Base-by-base conservation (phyloP, 139 green algal genomes). In the Trebouxia sp. region DNA sequence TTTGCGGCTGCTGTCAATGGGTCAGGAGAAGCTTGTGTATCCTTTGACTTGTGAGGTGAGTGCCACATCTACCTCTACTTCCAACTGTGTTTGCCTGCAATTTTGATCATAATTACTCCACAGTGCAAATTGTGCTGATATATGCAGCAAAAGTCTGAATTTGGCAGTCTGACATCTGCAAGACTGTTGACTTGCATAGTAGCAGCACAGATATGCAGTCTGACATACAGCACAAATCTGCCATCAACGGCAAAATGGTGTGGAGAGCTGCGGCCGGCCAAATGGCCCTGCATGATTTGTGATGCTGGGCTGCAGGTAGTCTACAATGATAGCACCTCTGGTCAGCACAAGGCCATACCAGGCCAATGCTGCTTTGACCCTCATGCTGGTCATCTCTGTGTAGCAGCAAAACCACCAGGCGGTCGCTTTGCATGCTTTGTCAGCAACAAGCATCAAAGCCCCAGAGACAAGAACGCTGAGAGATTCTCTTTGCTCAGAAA, bases 361-460 rank as follows among this genome's bases (percentile, higher is more conserved):
- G 79, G 83, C 12, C 65, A 81, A 45, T 87, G 83, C 65, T 87
- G 83, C 65, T 87, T 87, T 65, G 83, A 87, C 70, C 79, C 79
- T 20, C 77, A 28, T 14, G 65, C 58, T 32, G 83, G 75, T 12
- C 80, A 85, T 9, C 75, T 85, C 22, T 85, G 84, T 70, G 39
- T 81, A 28, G 84, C 80, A 10, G 10, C 39, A 8, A 48, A 47
- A 14, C 20, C 32, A 55, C 48, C 51, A 20, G 30, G 30, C 6
- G 38, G 50, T 32, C 51, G 69, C 26, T 80, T 86, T 30, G 76
- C 39, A 22, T 86, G 82, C 75, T 83, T 86, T 79, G 56, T 17
- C 42, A 24, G 41, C 24, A 41, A 15, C 39, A 66, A 77, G 38
- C 55, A 74, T 30, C 37, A 22, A 12, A 82, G 56, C 35, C 62